Conservation (phyloP, 345 rosid species). For the Brassica carinata region DNA sequence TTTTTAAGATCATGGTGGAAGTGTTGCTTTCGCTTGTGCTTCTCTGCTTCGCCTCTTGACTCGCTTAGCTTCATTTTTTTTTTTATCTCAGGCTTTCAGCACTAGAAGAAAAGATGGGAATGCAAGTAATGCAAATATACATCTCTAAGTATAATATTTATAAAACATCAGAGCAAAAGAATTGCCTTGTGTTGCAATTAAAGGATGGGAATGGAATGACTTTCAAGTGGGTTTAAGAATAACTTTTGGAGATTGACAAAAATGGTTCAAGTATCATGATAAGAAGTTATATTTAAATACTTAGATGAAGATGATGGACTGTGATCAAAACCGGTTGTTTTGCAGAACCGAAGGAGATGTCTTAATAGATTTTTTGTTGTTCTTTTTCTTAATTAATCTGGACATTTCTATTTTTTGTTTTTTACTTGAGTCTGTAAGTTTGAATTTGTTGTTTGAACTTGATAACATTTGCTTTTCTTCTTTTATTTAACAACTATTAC, state of each 20-base stretch:
- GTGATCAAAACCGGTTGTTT: neutral
- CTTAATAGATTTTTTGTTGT: neutral
- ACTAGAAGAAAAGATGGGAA: neutral
- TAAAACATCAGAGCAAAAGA: neutral
- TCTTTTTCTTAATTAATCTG: neutral
- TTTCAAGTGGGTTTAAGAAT: slow-evolving; percentile 10
- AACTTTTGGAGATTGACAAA: slow-evolving; percentile 1
- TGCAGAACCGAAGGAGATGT: neutral
- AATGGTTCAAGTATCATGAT: neutral
- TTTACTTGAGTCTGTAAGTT: neutral
- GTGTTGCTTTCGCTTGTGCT: slow-evolving; percentile 25
- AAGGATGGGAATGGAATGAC: slow-evolving; percentile 28
- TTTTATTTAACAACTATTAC: neutral
- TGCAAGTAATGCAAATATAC: neutral
- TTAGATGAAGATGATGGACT: neutral
- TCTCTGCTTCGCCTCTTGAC: slow-evolving; percentile 39
- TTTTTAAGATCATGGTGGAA: slow-evolving; percentile 34
- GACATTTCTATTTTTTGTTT: neutral
- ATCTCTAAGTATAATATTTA: neutral
- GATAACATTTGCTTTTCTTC: neutral
- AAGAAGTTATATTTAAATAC: neutral
- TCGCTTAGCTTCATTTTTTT: slow-evolving; percentile 36
- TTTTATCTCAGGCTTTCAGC: slow-evolving; percentile 11
- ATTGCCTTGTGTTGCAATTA: slow-evolving; percentile 32
- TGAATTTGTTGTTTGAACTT: neutral